A percentile compares a stretch with the other conserved stretches of the same genome.
Evolutionary conservation across 2,329 filamentous ascomycete genomes (phyloP).

Genomic region (Xylogone sp.): DNA sequence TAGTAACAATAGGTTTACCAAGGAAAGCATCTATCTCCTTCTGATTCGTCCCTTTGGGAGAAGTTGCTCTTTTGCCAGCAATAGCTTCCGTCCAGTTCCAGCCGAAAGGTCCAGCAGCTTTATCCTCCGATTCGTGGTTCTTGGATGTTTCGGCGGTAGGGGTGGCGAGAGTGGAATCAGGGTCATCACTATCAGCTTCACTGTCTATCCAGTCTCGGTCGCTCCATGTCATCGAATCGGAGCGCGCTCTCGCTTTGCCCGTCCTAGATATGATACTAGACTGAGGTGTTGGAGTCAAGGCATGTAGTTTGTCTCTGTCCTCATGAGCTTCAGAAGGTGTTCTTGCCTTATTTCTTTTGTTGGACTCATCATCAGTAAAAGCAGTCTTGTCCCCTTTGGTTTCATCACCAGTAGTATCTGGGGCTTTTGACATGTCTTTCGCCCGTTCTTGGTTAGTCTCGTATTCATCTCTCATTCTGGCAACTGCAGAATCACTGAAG

Average conservation of each 20-base stretch:
- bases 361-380: slow-evolving; percentile 8
- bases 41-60: slow-evolving; percentile 19
- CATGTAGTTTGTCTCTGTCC: slow-evolving; percentile 32
- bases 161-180: slow-evolving; percentile 33
- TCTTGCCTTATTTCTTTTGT: slow-evolving; percentile 29
- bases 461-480: slow-evolving; percentile 62
- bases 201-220: slow-evolving; percentile 61
- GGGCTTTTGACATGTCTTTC: slow-evolving; percentile 50
- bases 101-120: slow-evolving; percentile 11
- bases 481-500: slow-evolving; percentile 72
- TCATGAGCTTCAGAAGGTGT: slow-evolving; percentile 45
- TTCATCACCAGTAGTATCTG: slow-evolving; percentile 63
- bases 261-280: slow-evolving; percentile 14
- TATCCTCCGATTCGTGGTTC: slow-evolving; percentile 10
- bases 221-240: slow-evolving; percentile 57
- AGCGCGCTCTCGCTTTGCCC: slow-evolving; percentile 12
- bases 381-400: slow-evolving; percentile 36
- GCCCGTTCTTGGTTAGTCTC: slow-evolving; percentile 68
- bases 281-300: slow-evolving; percentile 16
- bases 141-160: slow-evolving; percentile 14
- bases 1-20: slow-evolving; percentile 2
- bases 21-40: slow-evolving; percentile 20
- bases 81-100: slow-evolving; percentile 56
- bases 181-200: slow-evolving; percentile 41
- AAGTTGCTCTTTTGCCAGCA: slow-evolving; percentile 37